phyloP scores from a whole-genome alignment of 2,329 filamentous ascomycete species.

The Ilyonectria sp. region DNA sequence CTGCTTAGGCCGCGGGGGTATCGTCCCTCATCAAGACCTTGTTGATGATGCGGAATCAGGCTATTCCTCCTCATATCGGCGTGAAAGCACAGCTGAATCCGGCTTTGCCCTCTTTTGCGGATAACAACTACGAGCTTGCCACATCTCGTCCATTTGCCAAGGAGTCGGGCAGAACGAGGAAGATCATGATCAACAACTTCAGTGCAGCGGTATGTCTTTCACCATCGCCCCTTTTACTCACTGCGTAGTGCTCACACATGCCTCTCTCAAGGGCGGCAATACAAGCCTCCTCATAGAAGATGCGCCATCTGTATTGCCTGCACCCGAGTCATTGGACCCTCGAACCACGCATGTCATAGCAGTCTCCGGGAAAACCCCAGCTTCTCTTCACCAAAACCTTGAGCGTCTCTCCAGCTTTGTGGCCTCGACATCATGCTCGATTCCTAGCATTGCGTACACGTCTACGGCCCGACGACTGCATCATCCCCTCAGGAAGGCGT shows the following conservation, averaged over 20 bases:
- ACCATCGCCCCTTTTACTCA: too few species aligned
- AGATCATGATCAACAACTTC: conserved; percentile 78
- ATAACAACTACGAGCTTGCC: conserved; percentile 38
- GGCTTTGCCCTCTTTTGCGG: conserved; percentile 55
- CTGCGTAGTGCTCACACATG: too few species aligned
- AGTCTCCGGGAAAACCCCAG: conserved; percentile 21
- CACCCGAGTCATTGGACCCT: conserved; percentile 56
- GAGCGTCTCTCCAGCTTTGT: conserved; percentile 58
- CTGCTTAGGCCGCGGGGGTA: conserved; percentile 62
- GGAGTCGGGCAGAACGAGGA: conserved; percentile 53
- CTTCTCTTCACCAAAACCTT: conserved; percentile 50
- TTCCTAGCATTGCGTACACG: conserved; percentile 42
- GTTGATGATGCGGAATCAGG: conserved; percentile 63
- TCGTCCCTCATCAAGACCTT: conserved; percentile 69
- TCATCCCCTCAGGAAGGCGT: conserved; percentile 55
- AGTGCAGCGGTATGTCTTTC: conserved; percentile 65
- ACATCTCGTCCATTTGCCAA: conserved; percentile 3
- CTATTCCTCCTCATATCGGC: conserved; percentile 67
- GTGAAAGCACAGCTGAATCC: conserved; percentile 66
- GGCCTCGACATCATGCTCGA: conserved; percentile 55
- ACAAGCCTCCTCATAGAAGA: conserved; percentile 76
- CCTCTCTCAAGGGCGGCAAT: conserved; percentile 69
- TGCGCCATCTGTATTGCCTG: conserved; percentile 53
- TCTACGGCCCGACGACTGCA: conserved; percentile 52
- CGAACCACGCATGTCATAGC: conserved; percentile 49